Conservation (phyloP, 306 rosid genomes). For the Quillaja saponaria region DNA sequence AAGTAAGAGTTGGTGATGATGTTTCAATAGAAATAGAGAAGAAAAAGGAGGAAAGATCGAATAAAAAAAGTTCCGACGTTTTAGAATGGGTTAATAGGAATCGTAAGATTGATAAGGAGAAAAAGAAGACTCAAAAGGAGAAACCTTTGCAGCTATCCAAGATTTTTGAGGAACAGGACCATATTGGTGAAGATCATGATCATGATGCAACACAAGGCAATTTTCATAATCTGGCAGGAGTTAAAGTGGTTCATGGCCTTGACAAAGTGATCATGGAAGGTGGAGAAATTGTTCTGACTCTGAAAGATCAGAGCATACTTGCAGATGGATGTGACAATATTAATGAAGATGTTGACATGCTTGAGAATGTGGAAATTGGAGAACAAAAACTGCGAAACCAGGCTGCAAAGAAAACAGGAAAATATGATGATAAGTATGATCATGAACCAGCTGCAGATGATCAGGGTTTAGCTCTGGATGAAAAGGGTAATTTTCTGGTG, state of each 20-base stretch:
- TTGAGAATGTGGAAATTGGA: slow-evolving; percentile 92
- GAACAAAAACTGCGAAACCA: slow-evolving; percentile 84
- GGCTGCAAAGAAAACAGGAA: slow-evolving; percentile 84
- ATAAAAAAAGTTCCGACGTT: slow-evolving; percentile 72
- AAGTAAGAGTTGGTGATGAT: too few species aligned
- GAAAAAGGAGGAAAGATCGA: slow-evolving; percentile 76
- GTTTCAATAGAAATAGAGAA: too few species aligned
- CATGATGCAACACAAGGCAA: slow-evolving; percentile 52
- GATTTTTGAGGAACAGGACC: slow-evolving; percentile 96
- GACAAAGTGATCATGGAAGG: slow-evolving; percentile 96
- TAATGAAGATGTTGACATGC: slow-evolving; percentile 89
- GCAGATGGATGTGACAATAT: slow-evolving; percentile 84
- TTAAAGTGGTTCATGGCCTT: slow-evolving; percentile 92
- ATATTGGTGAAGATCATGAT: slow-evolving; percentile 69
- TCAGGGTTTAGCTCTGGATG: slow-evolving; percentile 83
- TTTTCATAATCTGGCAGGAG: slow-evolving; percentile 63
- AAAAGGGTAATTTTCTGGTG: slow-evolving; percentile 69
- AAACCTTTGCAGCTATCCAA: slow-evolving; percentile 81
- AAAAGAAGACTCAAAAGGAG: slow-evolving; percentile 54
- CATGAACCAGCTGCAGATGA: slow-evolving; percentile 81
- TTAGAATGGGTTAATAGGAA: slow-evolving; percentile 78
- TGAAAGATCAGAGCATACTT: slow-evolving; percentile 85
- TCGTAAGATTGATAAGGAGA: slow-evolving; percentile 75
- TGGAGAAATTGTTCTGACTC: slow-evolving; percentile 88
- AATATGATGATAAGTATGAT: slow-evolving; percentile 86